Evolutionary conservation across 1,139 yeast species (phyloP), one percentile per base, ranked within the genome.

Genomic region (Nakaseomyces uthaithaninus): DNA sequence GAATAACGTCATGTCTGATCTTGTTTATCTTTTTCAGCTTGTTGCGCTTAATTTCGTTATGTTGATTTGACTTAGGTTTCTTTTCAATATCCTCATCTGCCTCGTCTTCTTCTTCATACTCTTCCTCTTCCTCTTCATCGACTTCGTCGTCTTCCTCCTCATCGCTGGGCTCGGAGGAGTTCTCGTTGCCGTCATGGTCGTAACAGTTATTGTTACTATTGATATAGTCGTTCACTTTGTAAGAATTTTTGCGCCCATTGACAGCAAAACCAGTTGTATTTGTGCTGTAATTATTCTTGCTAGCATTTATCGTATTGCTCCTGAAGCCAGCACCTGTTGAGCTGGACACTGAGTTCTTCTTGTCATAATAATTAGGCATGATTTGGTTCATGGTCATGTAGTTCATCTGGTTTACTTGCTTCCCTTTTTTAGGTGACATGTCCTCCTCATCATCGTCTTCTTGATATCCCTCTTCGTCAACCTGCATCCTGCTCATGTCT

Each of bases 391-490:
- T 38, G 33, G 11, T 34, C 27, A 12, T 42, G 36, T 25, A 27
- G 24, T 33, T 36, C 36, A 25, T 38, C 41, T 20, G 33, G 22
- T 28, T 28, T 14, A 28, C 11, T 16, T 7, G 33, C 11, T 28
- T 16, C 4, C 22, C 4, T 14, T 17, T 28, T 11, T 28, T 28
- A 3, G 33, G 33, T 9, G 33, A 28, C 2, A 14, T 19, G 2
- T 44, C 40, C 22, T 45, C 48, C 12, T 50, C 57, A 26, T 57
- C 60, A 42, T 56, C 59, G 18, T 56, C 60, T 33, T 57, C 60
- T 36, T 55, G 55, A 33, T 55, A 54, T 8, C 57, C 60, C 8
- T 57, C 61, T 18, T 55, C 59, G 14, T 45, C 51, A n/a, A 36
- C 22, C 18, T 28, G 33, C 22, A 17, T 28, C n/a, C 18, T 28